A percentile compares a stretch with the other conserved stretches of the same genome.
These are phyloP conservation scores for Arxiozyma slooffiae DNA, from an alignment of 1,139 yeast genomes.

Conservation along the genomic window DNA sequence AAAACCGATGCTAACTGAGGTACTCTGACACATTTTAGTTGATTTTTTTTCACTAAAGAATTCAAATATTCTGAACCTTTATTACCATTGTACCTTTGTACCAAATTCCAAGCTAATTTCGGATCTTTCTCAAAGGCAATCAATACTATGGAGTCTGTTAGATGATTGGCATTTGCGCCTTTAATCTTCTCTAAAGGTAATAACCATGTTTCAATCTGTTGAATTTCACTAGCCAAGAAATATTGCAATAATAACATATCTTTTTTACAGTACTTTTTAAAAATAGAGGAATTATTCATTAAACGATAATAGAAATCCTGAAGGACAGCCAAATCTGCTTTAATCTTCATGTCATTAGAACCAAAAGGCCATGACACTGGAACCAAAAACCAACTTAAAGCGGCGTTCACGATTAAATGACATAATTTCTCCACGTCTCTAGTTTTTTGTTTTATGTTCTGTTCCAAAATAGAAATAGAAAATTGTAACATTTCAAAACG, in stretches of 20 bases:
- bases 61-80: slow-evolving; percentile 39
- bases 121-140: slow-evolving; percentile 66
- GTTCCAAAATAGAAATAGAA: slow-evolving; percentile 54
- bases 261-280: slow-evolving; percentile 15
- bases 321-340: slow-evolving; percentile 57
- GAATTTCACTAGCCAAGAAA: slow-evolving; percentile 69
- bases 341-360: slow-evolving; percentile 60
- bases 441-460: slow-evolving; percentile 41
- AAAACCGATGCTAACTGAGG: slow-evolving; percentile 59
- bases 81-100: slow-evolving; percentile 44
- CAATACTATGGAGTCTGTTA: slow-evolving; percentile 25
- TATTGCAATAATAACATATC: slow-evolving; percentile 29
- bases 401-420: slow-evolving; percentile 50
- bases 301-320: slow-evolving; percentile 39
- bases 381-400: slow-evolving; percentile 68
- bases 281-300: slow-evolving; percentile 11
- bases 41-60: slow-evolving; percentile 43
- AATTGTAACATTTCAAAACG: slow-evolving; percentile 68
- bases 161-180: slow-evolving; percentile 24
- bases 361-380: slow-evolving; percentile 73
- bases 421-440: slow-evolving; percentile 40
- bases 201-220: slow-evolving; percentile 69
- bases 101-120: slow-evolving; percentile 60
- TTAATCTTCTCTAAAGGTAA: slow-evolving; percentile 49
- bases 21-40: slow-evolving; percentile 50